phyloP scores from a whole-genome alignment of 2,329 filamentous ascomycete genomes.

The Scedosporium aurantiacum region DNA sequence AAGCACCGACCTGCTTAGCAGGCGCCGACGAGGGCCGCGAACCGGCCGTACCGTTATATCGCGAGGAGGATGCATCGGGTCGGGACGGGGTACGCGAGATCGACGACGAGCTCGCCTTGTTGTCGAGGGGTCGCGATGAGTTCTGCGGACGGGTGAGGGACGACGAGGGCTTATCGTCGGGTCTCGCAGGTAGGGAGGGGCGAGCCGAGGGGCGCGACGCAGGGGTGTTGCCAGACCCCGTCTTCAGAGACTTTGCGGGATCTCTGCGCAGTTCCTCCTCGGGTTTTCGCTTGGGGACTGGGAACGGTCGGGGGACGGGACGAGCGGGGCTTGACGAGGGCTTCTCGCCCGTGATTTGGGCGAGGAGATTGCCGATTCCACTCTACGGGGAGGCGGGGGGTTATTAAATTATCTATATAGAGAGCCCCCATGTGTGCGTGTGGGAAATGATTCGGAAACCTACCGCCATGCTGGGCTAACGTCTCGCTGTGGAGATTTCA shows the following conservation, averaged over 20 bases:
- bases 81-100: constrained; percentile 6
- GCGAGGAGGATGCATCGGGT: constrained; percentile 8
- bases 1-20: constrained; percentile 2
- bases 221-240: neutral
- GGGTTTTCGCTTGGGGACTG: constrained; percentile 44
- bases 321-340: constrained; percentile 24
- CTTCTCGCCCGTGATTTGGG: constrained; percentile 48
- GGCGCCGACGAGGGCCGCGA: constrained; percentile 6
- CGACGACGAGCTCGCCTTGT: neutral
- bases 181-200: neutral
- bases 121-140: neutral
- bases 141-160: neutral
- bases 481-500: neutral
- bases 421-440: neutral
- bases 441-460: neutral
- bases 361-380: constrained; percentile 44
- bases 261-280: constrained; percentile 34
- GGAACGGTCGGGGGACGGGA: constrained; percentile 15
- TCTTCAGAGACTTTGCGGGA: constrained; percentile 25
- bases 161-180: neutral
- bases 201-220: neutral
- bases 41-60: constrained; percentile 3
- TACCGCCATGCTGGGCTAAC: constrained; percentile 4
- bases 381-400: neutral
- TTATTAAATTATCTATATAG: neutral